Evolutionary conservation across 1,284 basidiomycete genomes (phyloP), one percentile per base, ranked within the genome.

Genomic region (Phylloporus gajari): DNA sequence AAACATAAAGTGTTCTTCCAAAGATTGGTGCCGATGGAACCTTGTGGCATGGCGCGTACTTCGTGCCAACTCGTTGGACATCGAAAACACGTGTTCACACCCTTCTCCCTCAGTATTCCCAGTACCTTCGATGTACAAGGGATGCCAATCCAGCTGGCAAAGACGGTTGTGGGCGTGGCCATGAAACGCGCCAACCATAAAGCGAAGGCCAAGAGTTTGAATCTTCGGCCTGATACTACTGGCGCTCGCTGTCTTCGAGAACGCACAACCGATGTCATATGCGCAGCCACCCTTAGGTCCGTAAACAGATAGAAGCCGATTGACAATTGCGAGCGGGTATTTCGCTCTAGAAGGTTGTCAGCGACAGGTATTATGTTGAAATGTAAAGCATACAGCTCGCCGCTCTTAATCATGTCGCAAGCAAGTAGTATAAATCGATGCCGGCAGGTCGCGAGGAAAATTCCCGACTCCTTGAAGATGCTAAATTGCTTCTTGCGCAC

Each of bases 171-270:
- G 81, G 0, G 77, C 78, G 63, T 81, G 78, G 0, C 82, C 76
- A 67, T 84, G 83, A 61, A 84, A 84, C 0, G 75, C 68, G 30
- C 73, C 74, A 13, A 77, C 73, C 68, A 77, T 74, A 0, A 78
- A 56, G 0, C n/a, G 46, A 1, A 75, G 6, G 3, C 48, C 40
- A 11, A 71, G 68, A 0, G 40, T 12, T 2, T 21, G 38, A 1
- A 42, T 56, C 30, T 17, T 32, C 3, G 38, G 12, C 1, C 66
- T 56, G 1, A 73, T 2, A 5, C 3, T 27, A n/a, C 74, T 75
- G 25, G 25, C 63, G 0, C 1, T 12, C 1, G 65, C 5, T 0
- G 70, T 75, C 15, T 27, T 64, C 0, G 58, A 1, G 4, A 74
- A 71, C 0, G 67, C 58, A 42, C 73, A 74, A 0, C 73, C 70